A percentile compares a stretch with the other conserved stretches of the same genome.
Conservation (phyloP, 2,329 filamentous ascomycete genomes). For the Verticillium dahliae region DNA sequence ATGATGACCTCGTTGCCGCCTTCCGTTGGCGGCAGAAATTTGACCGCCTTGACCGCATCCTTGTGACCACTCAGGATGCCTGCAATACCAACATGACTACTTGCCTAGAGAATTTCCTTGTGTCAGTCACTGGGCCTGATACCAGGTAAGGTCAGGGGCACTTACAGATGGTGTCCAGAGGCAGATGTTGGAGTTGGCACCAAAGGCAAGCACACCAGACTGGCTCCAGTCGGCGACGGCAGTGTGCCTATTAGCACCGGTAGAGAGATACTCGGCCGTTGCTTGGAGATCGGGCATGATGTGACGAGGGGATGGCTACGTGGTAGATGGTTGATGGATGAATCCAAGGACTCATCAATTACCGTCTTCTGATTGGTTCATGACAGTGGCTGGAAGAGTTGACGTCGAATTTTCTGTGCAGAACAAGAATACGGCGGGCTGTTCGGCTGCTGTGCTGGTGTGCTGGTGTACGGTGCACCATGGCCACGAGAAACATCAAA, state of each 20-base stretch:
- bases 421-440: constrained; percentile 7
- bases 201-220: constrained; percentile 73
- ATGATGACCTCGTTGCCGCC: constrained; percentile 46
- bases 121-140: neutral
- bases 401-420: constrained; percentile 12
- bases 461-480: neutral
- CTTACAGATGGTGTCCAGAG: constrained; percentile 64
- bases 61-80: constrained; percentile 68
- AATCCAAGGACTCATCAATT: constrained; percentile 21
- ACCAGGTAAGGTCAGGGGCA: neutral
- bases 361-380: constrained; percentile 23
- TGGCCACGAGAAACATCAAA: neutral
- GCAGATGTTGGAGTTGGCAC: constrained; percentile 81
- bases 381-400: constrained; percentile 3
- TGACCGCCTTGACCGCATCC: constrained; percentile 75
- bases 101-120: constrained; percentile 1
- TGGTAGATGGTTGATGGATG: constrained; percentile 10
- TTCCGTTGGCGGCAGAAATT: constrained; percentile 48
- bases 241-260: constrained; percentile 85
- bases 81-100: constrained; percentile 46
- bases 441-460: accelerated
- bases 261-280: constrained; percentile 53
- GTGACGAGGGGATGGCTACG: neutral
- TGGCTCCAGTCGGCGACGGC: constrained; percentile 83
- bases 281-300: constrained; percentile 19